Conservation (phyloP, 202 grass and related monocot species). For the Zoysia matrella region DNA sequence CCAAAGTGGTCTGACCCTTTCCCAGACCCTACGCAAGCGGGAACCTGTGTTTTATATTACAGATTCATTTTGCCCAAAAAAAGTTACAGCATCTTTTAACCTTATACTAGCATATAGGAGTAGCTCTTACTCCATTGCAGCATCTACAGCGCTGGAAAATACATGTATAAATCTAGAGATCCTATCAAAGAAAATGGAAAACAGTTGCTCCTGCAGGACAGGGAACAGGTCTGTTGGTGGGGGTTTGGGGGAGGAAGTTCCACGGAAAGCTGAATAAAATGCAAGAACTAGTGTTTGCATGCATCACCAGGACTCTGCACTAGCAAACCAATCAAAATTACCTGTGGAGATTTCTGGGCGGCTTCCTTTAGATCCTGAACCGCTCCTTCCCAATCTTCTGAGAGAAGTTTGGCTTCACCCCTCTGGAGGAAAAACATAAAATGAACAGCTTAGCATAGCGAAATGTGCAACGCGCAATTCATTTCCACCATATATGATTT, state of each 20-base stretch:
- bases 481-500: neutral
- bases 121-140: neutral
- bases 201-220: neutral
- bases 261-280: conserved; percentile 18
- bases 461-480: conserved; percentile 4
- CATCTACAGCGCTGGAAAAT: conserved; percentile 14
- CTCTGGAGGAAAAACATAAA: conserved; percentile 41
- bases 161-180: neutral
- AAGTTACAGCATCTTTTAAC: conserved; percentile 1
- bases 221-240: neutral
- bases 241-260: neutral
- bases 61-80: neutral
- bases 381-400: conserved; percentile 94
- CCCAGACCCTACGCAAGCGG: too few relatives aligned
- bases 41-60: neutral
- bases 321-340: conserved; percentile 11
- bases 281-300: conserved; percentile 20
- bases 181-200: neutral
- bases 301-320: neutral
- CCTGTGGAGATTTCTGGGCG: conserved; percentile 92
- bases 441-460: conserved; percentile 3
- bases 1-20: too few relatives aligned
- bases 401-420: conserved; percentile 72
- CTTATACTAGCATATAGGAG: neutral
- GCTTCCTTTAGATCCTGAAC: conserved; percentile 91